Evolutionary conservation across 1,284 basidiomycete species (phyloP).

Genomic region (Fomitopsis palustris): DNA sequence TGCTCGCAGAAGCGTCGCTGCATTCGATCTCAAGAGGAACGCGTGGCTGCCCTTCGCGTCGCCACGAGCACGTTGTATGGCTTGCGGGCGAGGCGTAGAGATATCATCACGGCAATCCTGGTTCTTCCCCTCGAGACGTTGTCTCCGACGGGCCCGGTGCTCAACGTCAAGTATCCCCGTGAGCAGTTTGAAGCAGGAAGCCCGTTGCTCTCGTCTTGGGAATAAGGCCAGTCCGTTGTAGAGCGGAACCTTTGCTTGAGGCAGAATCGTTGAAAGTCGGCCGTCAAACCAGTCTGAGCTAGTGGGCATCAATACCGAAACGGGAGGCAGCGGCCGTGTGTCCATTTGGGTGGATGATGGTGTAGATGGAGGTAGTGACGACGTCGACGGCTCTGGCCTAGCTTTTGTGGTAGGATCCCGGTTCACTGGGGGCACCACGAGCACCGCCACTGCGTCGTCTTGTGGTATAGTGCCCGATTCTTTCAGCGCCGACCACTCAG

Average conservation of each 20-base stretch:
- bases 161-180: slow-evolving; percentile 43
- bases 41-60: slow-evolving; percentile 60
- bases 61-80: slow-evolving; percentile 14
- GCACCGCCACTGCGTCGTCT: slow-evolving; percentile 53
- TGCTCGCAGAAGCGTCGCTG: slow-evolving; percentile 42
- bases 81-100: slow-evolving; percentile 3
- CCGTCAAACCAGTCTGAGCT: not conserved
- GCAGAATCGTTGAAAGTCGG: slow-evolving; percentile 28
- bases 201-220: slow-evolving; percentile 54
- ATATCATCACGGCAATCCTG: not conserved
- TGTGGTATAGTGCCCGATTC: slow-evolving; percentile 45
- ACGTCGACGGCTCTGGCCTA: slow-evolving; percentile 40
- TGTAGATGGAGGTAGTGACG: slow-evolving; percentile 34
- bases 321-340: slow-evolving; percentile 24
- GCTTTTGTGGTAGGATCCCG: slow-evolving; percentile 45
- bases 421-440: slow-evolving; percentile 70
- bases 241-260: slow-evolving; percentile 49
- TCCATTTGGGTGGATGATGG: slow-evolving; percentile 5
- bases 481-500: slow-evolving; percentile 52
- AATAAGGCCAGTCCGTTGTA: slow-evolving; percentile 67
- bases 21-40: slow-evolving; percentile 57
- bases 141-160: slow-evolving; percentile 29
- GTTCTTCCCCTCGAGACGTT: slow-evolving; percentile 9
- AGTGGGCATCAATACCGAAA: slow-evolving; percentile 37
- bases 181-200: slow-evolving; percentile 35